phyloP scores from a whole-genome alignment of 371 early-diverging fungal genomes.

The Lichtheimia corymbifera region DNA sequence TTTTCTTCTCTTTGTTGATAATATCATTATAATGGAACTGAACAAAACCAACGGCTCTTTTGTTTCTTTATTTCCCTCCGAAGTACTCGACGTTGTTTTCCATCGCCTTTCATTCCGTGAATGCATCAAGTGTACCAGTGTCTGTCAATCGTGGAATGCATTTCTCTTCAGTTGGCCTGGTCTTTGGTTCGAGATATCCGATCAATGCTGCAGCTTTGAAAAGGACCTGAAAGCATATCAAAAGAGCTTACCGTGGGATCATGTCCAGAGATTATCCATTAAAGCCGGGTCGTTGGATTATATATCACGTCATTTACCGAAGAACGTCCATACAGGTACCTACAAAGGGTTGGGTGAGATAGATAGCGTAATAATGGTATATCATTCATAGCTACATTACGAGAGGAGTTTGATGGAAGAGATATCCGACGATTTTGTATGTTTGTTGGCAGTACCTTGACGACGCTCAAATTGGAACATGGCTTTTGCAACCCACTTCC shows the following conservation, averaged over 20 bases:
- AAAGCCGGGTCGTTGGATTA: not conserved
- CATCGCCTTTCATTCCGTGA: not conserved
- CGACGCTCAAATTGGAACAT: not conserved
- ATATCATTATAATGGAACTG: too few species aligned
- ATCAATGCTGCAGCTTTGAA: conserved; percentile 1
- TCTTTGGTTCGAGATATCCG: conserved; percentile 7
- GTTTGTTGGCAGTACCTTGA: conserved; percentile 1
- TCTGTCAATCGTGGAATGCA: conserved; percentile 6
- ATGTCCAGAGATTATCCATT: not conserved
- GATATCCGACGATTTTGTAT: not conserved
- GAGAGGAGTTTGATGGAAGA: not conserved
- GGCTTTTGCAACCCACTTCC: conserved; percentile 1
- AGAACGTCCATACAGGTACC: not conserved
- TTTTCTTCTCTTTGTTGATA: too few species aligned
- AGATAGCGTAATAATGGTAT: too few species aligned
- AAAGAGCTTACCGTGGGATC: not conserved
- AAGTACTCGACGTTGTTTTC: conserved; percentile 8
- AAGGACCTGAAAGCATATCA: not conserved
- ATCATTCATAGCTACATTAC: not conserved
- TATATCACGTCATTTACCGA: not conserved
- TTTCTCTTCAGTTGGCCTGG: conserved; percentile 5
- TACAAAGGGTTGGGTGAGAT: not conserved
- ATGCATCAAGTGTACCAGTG: conserved; percentile 4
- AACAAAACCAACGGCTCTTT: not conserved
- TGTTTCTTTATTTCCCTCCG: not conserved